Base-by-base conservation (phyloP, 2,329 filamentous ascomycete genomes). In the Neofusicoccum laricinum region DNA sequence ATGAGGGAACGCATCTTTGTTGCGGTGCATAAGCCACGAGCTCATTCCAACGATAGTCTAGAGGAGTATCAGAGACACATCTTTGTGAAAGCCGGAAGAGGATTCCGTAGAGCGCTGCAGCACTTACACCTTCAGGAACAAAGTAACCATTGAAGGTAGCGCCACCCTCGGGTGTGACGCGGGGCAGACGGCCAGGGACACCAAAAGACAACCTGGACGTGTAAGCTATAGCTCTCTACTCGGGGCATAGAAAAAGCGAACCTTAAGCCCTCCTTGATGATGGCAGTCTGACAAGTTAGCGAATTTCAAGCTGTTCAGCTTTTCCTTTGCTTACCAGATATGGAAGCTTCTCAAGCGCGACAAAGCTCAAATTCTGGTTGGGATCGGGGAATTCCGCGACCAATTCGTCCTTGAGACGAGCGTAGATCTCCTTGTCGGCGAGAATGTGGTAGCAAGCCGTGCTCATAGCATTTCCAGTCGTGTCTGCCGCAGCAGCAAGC, bases 191-290 rank as follows among this genome's bases (percentile, higher is more conserved):
- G 4, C 73, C 73, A 25, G 69, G 62, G 32, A 76, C 72, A 25
- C 73, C 75, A 64, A 70, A 76, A 4, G 74, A 76, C 3, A 76
- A 46, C 70, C 78, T 58, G 15, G 0, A 15, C 3, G 12, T 8
- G 41, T 61, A 10, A 61, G 21, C 21, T 21, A 10, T 3, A 12
- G 19, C 4, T 10, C n/a, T 17, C 11, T 4, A 34, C 40, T 8
- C 3, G n/a, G 2, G n/a, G 55, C 3, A 7, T 7, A n/a, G 55
- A 19, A 6, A 38, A 55, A 17, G 12, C 30, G 17, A 21, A 61
- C 55, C 55, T 70, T 11, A 78, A 67, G 12, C 67, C 74, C 67
- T 78, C 76, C 61, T 77, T 77, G 50, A 78, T 71, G 4, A 78
- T 71, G 12, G 62, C 74, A 48, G 71, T 75, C 71, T 73, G 51